These are phyloP conservation scores for Chamaecyparis obtusa DNA, from an alignment of 75 land plant genomes.

Conservation along the genomic window DNA sequence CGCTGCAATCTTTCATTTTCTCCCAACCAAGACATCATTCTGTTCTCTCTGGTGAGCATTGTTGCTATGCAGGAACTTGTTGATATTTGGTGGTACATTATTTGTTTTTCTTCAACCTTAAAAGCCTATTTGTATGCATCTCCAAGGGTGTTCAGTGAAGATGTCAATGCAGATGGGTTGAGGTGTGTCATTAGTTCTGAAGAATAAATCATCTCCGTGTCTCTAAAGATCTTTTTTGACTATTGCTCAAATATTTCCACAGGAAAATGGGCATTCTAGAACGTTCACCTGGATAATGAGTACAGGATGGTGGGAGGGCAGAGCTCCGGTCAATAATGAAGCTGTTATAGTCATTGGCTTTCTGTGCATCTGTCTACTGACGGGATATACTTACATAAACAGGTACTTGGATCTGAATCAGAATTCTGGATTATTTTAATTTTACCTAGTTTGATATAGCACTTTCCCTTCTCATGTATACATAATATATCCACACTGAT, in stretches of 20 bases:
- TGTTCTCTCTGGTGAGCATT: not conserved
- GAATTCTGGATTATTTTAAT: not conserved
- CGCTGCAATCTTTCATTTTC: too few relatives aligned
- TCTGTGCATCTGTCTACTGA: slow-evolving; percentile 47
- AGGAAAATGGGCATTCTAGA: slow-evolving; percentile 75
- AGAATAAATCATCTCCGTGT: not conserved
- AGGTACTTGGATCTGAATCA: slow-evolving; percentile 33
- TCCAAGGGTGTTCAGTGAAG: not conserved
- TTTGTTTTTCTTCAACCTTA: not conserved
- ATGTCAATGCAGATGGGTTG: not conserved
- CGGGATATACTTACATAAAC: slow-evolving; percentile 66
- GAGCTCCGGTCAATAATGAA: slow-evolving; percentile 55
- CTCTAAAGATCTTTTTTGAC: not conserved
- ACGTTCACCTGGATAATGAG: slow-evolving; percentile 68
- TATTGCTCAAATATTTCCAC: not conserved
- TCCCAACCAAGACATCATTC: not conserved
- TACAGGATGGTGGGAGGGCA: slow-evolving; percentile 71
- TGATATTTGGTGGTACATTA: not conserved
- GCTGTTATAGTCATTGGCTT: slow-evolving; percentile 59
- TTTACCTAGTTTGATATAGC: not conserved
- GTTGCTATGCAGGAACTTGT: not conserved
- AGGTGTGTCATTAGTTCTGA: not conserved
- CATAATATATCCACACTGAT: not conserved
- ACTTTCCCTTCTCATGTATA: not conserved
- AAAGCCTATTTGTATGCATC: not conserved